These are phyloP conservation scores for Phyllostachys edulis DNA, from an alignment of 176 grass and related monocot genomes.

Conservation along the genomic window DNA sequence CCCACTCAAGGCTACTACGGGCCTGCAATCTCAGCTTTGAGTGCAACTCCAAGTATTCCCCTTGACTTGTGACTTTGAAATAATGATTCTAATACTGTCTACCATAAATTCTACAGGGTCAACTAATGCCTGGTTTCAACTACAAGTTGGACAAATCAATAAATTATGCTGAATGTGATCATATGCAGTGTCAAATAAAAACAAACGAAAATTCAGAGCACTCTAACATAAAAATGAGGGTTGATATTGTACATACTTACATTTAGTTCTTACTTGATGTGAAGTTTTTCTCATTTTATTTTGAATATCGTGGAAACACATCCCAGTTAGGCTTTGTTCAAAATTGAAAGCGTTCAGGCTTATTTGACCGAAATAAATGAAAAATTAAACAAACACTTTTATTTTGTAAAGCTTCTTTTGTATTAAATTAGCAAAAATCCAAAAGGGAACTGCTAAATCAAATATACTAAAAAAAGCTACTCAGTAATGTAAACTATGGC, in stretches of 20 bases:
- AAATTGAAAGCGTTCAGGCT: neutral
- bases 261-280: neutral
- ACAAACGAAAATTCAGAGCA: neutral
- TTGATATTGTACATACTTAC: neutral
- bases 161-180: neutral
- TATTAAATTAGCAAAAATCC: neutral
- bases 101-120: neutral
- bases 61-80: constrained; percentile 6
- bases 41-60: constrained; percentile 60
- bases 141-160: neutral
- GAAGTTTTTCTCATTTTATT: neutral
- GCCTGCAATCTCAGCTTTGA: constrained; percentile 73
- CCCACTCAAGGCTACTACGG: constrained; percentile 77
- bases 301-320: neutral
- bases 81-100: neutral
- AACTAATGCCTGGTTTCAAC: neutral
- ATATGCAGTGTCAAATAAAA: neutral
- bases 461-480: constrained; percentile 3
- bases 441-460: neutral
- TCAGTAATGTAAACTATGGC: neutral
- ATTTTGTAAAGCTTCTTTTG: neutral
- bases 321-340: neutral
- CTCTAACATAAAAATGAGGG: neutral
- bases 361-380: neutral
- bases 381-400: neutral